These are phyloP conservation scores for Naumovozyma baii DNA, from an alignment of 805 yeast species.

Conservation along the genomic window DNA sequence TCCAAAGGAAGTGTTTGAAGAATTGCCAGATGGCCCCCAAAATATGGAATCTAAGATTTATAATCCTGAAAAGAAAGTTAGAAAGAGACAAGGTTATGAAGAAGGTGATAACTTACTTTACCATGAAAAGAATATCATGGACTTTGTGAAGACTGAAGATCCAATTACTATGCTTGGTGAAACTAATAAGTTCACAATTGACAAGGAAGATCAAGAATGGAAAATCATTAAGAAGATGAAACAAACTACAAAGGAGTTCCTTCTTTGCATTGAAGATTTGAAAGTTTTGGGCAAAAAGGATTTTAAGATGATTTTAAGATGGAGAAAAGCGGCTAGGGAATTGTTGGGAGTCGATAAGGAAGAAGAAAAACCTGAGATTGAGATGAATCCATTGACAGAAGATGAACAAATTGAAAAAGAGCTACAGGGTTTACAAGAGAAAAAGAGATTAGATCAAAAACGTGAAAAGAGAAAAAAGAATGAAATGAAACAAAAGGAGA, in stretches of 20 bases:
- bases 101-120: constrained; percentile 75
- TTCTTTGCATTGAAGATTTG: constrained; percentile 80
- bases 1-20: constrained; percentile 90
- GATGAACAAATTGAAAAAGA: constrained; percentile 87
- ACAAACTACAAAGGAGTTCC: constrained; percentile 67
- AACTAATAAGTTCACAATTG: constrained; percentile 53
- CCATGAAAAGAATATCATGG: constrained; percentile 65
- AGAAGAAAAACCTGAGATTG: constrained; percentile 41
- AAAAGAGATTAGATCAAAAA: constrained; percentile 56
- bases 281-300: constrained; percentile 92
- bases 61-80: constrained; percentile 84
- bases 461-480: constrained; percentile 77
- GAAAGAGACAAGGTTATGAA: constrained; percentile 94
- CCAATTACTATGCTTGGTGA: constrained; percentile 78
- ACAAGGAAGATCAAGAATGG: constrained; percentile 59
- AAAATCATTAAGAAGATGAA: constrained; percentile 59
- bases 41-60: constrained; percentile 87
- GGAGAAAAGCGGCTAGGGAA: constrained; percentile 83
- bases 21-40: constrained; percentile 60
- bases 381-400: constrained; percentile 66
- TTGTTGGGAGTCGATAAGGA: constrained; percentile 56
- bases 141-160: constrained; percentile 71
- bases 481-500: constrained; percentile 78
- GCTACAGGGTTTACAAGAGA: constrained; percentile 60
- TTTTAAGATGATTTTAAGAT: constrained; percentile 71